phyloP scores from a whole-genome alignment of 2,329 filamentous ascomycete species.

The Tolypocladium sp. region DNA sequence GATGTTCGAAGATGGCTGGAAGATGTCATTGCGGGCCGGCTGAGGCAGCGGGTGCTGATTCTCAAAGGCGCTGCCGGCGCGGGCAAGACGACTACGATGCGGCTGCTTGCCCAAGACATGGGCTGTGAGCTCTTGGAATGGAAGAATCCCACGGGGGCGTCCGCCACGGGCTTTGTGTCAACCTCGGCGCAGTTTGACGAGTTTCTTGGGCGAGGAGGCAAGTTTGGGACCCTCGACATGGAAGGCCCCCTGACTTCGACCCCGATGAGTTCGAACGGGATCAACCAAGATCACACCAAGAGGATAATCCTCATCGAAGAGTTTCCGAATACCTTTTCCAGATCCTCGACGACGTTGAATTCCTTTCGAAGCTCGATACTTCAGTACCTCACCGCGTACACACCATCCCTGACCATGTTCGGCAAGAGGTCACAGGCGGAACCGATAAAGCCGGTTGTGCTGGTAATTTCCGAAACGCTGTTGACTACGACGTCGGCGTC shows the following conservation, averaged over 20 bases:
- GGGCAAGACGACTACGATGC: slow-evolving; percentile 84
- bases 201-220: slow-evolving; percentile 73
- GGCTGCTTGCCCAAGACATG: slow-evolving; percentile 69
- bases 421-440: slow-evolving; percentile 30
- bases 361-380: slow-evolving; percentile 69
- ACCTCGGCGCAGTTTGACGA: slow-evolving; percentile 81
- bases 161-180: slow-evolving; percentile 55
- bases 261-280: slow-evolving; percentile 10
- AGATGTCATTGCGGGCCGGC: slow-evolving; percentile 56
- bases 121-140: slow-evolving; percentile 75
- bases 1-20: slow-evolving; percentile 82
- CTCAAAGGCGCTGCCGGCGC: slow-evolving; percentile 86
- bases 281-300: slow-evolving; percentile 13
- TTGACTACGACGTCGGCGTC: slow-evolving; percentile 77
- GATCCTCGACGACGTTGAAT: slow-evolving; percentile 52
- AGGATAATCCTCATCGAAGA: slow-evolving; percentile 71
- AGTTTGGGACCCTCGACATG: slow-evolving; percentile 62
- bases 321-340: slow-evolving; percentile 67
- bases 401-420: slow-evolving; percentile 43
- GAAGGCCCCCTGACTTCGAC: slow-evolving; percentile 19
- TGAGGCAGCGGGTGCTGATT: slow-evolving; percentile 66
- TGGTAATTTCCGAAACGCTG: slow-evolving; percentile 87
- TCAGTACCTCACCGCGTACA: slow-evolving; percentile 63
- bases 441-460: slow-evolving; percentile 63
- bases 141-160: slow-evolving; percentile 67